Evolutionary conservation across 345 rosid species (phyloP).

Genomic region (Brassica rapa): DNA sequence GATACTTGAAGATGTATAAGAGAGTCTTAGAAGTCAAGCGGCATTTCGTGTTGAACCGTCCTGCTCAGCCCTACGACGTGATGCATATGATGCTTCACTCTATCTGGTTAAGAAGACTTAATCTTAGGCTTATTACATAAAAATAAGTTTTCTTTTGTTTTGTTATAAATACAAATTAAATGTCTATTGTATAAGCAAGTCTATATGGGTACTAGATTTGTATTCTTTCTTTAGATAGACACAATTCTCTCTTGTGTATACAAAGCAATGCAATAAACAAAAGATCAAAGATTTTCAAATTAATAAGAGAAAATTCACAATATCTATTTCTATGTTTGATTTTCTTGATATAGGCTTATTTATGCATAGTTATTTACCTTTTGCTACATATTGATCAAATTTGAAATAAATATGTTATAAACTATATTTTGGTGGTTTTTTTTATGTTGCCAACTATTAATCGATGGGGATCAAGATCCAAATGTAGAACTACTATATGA

Average conservation of each 20-base stretch:
- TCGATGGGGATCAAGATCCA: background rate
- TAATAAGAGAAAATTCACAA: background rate
- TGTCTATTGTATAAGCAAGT: background rate
- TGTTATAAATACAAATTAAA: background rate
- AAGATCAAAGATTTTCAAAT: background rate
- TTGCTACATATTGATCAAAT: background rate
- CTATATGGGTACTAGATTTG: constrained; percentile 1
- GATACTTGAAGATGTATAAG: constrained; percentile 52
- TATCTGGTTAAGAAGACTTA: constrained; percentile 66
- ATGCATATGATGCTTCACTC: constrained; percentile 71
- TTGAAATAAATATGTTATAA: background rate
- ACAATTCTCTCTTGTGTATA: background rate
- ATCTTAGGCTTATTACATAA: constrained; percentile 43
- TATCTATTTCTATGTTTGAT: background rate
- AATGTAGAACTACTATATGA: background rate
- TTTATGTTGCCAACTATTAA: background rate
- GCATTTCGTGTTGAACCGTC: constrained; percentile 63
- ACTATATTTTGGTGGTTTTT: background rate
- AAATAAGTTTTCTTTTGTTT: background rate
- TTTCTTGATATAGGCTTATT: background rate
- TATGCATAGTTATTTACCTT: background rate
- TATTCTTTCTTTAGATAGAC: constrained; percentile 5
- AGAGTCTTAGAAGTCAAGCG: constrained; percentile 45
- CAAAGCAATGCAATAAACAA: background rate
- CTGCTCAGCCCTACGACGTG: constrained; percentile 57